A percentile compares a stretch with the other conserved stretches of the same genome.
Evolutionary conservation across 2,329 filamentous ascomycete species (phyloP).

Genomic region (Amauroascus verrucosus): DNA sequence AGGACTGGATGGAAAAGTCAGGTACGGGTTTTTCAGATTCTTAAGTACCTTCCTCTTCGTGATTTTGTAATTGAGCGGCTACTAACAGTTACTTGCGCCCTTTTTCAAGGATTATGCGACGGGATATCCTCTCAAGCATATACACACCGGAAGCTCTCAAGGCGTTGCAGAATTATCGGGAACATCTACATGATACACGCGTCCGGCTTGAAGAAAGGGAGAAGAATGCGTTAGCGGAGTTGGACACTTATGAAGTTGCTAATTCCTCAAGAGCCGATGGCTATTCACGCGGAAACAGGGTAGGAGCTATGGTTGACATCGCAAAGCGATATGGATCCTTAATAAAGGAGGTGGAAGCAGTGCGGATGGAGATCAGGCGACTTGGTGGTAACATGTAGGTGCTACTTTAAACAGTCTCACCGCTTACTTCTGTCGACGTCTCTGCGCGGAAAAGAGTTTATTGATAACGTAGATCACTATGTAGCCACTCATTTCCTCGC

Average conservation of each 20-base stretch:
- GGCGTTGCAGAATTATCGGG: constrained; percentile 27
- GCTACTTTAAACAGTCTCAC: neutral
- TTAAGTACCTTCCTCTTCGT: neutral
- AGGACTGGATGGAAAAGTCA: constrained; percentile 30
- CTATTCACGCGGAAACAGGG: neutral
- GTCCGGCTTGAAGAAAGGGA: constrained; percentile 25
- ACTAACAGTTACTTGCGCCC: neutral
- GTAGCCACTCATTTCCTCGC: no score
- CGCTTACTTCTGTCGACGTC: no score
- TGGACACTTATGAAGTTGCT: constrained; percentile 28
- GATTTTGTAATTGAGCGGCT: neutral
- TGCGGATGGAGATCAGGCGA: constrained; percentile 29
- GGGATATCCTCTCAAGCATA: constrained; percentile 29
- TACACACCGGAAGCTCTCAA: constrained; percentile 31
- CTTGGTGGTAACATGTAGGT: constrained; percentile 17
- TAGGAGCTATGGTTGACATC: constrained; percentile 27
- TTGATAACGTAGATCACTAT: no score
- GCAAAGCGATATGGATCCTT: constrained; percentile 31
- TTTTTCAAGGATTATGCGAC: constrained; percentile 26
- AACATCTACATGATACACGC: constrained; percentile 25
- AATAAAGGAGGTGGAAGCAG: constrained; percentile 29
- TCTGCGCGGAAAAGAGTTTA: no score
- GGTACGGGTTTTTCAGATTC: constrained; percentile 21
- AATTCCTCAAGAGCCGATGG: constrained; percentile 13
- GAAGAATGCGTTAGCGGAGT: constrained; percentile 23